Base-by-base conservation (phyloP, 2,329 filamentous ascomycete species). In the Diaporthe aspalathi region DNA sequence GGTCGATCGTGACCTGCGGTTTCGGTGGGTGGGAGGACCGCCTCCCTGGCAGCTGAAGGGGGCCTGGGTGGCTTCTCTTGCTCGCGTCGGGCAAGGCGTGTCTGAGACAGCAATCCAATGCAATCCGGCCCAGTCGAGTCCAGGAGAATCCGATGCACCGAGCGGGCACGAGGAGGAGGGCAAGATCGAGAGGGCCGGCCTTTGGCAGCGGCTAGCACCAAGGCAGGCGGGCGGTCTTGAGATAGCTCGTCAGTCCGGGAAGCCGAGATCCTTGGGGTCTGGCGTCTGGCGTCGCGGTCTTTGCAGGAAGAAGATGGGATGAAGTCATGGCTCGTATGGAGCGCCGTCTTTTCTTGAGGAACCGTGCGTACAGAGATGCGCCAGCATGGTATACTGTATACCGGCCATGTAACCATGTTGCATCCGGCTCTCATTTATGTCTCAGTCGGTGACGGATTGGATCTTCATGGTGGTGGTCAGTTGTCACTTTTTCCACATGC, bases 31-130 rank as follows among this genome's bases (percentile, higher is more conserved):
- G 47, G 47, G 47, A 52, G 24, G 50, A 29, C 50, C 9, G 24
- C 24, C 29, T 52, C 24, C 16, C 17, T 63, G 43, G 57, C 43
- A 63, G 60, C 60, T 49, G 60, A 63, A 63, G 29, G 43, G 29
- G 54, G 8, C 11, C 12, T n/a, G n/a, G n/a, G n/a, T n/a, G 32
- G 32, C 32, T 35, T 45, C 38, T 38, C 35, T 12, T 45, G 24
- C 40, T 65, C 60, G 60, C 32, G 60, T 68, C 70, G 65, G 66
- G 56, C 60, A 50, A 38, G 32, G 52, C 49, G 40, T 71, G 70
- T 71, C 70, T 71, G 47, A 71, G 70, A 71, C 70, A 71, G 29
- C 24, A 40, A 43, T 68, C 45, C 60, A 65, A 56, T 38, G 11
- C 53, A 24, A 29, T 43, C 35, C 54, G 24, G 32, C 1, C 53